Evolutionary conservation across 164 flowering plant species (phyloP).

Genomic region (Paratinospora sagittata): DNA sequence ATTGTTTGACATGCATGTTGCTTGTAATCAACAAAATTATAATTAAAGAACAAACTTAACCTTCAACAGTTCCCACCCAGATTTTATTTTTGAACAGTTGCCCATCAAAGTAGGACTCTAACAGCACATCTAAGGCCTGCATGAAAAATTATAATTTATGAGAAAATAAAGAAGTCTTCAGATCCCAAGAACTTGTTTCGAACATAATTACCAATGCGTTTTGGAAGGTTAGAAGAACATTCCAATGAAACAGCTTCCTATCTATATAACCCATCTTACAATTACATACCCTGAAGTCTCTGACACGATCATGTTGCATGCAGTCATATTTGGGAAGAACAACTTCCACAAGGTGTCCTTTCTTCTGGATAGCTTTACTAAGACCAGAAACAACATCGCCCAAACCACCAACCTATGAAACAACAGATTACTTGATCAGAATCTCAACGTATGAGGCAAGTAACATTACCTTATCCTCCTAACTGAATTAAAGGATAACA

Average conservation of each 20-base stretch:
- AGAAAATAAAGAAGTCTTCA: not conserved
- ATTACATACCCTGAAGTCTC: constrained; percentile 62
- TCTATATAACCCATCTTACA: constrained; percentile 2
- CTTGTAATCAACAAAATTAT: not conserved
- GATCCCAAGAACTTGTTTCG: not conserved
- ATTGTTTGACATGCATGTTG: not conserved
- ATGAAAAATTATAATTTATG: constrained; percentile 5
- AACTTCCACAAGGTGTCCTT: constrained; percentile 91
- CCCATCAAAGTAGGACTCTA: constrained; percentile 90
- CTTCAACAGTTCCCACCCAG: constrained; percentile 94
- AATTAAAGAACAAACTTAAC: constrained; percentile 23
- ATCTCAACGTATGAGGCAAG: constrained; percentile 1
- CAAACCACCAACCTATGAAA: constrained; percentile 85
- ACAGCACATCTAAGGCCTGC: constrained; percentile 64
- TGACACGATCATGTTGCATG: constrained; percentile 61
- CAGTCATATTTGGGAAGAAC: constrained; percentile 95
- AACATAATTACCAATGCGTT: not conserved
- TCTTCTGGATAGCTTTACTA: constrained; percentile 86
- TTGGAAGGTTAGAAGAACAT: not conserved
- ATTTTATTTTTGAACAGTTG: constrained; percentile 65
- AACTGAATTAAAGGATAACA: not conserved
- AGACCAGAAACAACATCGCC: constrained; percentile 97
- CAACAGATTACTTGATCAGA: constrained; percentile 4
- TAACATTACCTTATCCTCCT: not conserved
- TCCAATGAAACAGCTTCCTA: not conserved